Conservation (phyloP, 1,139 yeast genomes). For the Blastobotrys elegans region DNA sequence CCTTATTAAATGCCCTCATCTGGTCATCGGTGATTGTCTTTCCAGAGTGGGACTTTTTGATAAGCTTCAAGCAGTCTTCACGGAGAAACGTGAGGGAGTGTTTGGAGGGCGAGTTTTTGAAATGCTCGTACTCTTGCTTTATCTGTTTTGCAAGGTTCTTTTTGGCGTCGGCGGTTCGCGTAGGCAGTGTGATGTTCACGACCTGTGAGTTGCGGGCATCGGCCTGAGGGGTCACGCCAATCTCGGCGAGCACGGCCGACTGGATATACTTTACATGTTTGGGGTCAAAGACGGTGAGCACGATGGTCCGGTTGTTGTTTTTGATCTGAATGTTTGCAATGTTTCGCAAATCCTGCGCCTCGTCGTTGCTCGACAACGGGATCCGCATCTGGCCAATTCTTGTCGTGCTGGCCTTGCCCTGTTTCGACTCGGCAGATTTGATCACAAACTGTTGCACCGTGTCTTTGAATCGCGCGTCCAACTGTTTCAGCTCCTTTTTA, state of each 20-base stretch:
- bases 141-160: conserved; percentile 50
- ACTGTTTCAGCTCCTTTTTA: conserved; percentile 8
- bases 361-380: conserved; percentile 14
- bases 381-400: conserved; percentile 15
- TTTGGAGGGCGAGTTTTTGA: conserved; percentile 50
- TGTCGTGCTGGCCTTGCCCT: conserved; percentile 14
- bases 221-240: conserved; percentile 74
- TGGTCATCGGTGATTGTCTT: conserved; percentile 35
- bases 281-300: conserved; percentile 82
- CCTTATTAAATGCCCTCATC: conserved; percentile 44
- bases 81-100: conserved; percentile 60
- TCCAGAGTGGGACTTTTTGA: conserved; percentile 55
- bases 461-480: conserved; percentile 12
- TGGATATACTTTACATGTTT: conserved; percentile 60
- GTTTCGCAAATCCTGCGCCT: conserved; percentile 37
- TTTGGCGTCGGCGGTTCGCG: conserved; percentile 66
- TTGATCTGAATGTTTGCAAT: conserved; percentile 74
- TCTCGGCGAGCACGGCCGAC: conserved; percentile 62
- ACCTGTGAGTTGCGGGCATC: conserved; percentile 70
- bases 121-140: conserved; percentile 57
- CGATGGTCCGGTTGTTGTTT: conserved; percentile 55
- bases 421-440: conserved; percentile 15
- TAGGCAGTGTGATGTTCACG: conserved; percentile 70
- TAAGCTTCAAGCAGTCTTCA: conserved; percentile 52
- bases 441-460: conserved; percentile 14